Evolutionary conservation across 2,329 filamentous ascomycete genomes (phyloP), one percentile per base, ranked within the genome.

Genomic region (Gremmenia infestans): DNA sequence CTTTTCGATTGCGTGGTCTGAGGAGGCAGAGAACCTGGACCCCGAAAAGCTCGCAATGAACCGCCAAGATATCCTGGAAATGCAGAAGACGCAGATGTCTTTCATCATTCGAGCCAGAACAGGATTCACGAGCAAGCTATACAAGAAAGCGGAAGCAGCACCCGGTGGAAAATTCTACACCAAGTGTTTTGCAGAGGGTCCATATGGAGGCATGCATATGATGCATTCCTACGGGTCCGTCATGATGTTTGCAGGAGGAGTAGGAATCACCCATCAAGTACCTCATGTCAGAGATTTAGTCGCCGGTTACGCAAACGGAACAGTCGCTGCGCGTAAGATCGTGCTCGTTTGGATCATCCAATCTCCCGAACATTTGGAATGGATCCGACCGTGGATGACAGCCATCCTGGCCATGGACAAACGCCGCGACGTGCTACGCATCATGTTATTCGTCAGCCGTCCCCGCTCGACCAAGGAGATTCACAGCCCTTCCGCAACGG

Each of bases 311-410:
- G 78, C 80, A 58, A 82, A 86, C 60, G 84, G 85, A 55, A 89
- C 85, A 0, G 84, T 87, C 5, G 86, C 87, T 1, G 83, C 86
- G 1, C 82, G 86, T 60, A 88, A 85, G 68, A 78, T 92, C 50
- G 76, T 90, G 5, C 78, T 93, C 23, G 83, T 91, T 42, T 93
- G 89, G 89, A 85, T 85, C 49, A 88, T 93, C 55, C 88, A 89
- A 65, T 87, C 81, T 65, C 86, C 86, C 64, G 88, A 91, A 73
- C 88, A 91, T 70, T 78, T 92, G 32, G 88, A 92, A 71, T 92
- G 88, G 88, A 91, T 91, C 68, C 80, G 87, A 48, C 86, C 87
- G 7, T 91, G 87, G 87, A 91, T 92, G 88, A 91, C 87, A 3
- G 80, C 86, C 67, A 90, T 91, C 59, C 77, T 91, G 40, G 81